A percentile compares a stretch with the other conserved stretches of the same genome.
Evolutionary conservation across 2,329 filamentous ascomycete genomes (phyloP).

Genomic region (Monilinia vaccinii-corymbosi): DNA sequence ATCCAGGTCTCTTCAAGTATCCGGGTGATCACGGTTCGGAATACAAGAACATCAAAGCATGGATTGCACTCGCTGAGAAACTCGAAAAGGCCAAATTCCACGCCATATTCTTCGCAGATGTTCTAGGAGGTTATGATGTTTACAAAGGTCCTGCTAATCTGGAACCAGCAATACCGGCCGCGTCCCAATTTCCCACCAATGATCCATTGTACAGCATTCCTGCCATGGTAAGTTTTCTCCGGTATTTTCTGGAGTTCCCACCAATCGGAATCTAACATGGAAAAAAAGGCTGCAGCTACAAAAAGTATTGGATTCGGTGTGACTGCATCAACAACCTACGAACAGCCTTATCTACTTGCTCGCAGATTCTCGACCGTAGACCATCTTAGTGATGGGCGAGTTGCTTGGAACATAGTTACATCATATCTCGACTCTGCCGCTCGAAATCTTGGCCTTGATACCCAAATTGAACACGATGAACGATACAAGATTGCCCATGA

Average conservation of each 20-base stretch:
- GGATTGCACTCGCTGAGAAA: conserved; percentile 50
- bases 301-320: conserved; percentile 60
- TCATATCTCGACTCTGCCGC: conserved; percentile 60
- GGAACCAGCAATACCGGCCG: conserved; percentile 49
- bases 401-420: conserved; percentile 47
- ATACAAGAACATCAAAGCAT: conserved; percentile 53
- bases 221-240: conserved; percentile 47
- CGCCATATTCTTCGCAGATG: conserved; percentile 59
- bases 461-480: conserved; percentile 58
- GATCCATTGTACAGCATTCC: conserved; percentile 55
- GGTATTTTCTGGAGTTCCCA: no score
- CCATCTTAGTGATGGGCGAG: conserved; percentile 48
- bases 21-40: conserved; percentile 52
- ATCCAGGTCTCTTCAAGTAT: conserved; percentile 53
- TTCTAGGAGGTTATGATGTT: conserved; percentile 60
- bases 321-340: conserved; percentile 59
- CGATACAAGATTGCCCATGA: conserved; percentile 55
- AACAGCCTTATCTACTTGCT: conserved; percentile 30
- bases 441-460: conserved; percentile 47
- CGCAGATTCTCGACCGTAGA: conserved; percentile 24
- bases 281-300: conserved; percentile 38
- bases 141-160: conserved; percentile 54
- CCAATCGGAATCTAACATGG: neutral
- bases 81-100: conserved; percentile 55
- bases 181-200: conserved; percentile 64